Percentiles rank a stretch among this genome's conserved stretches.
phyloP scores from a whole-genome alignment of 2,329 filamentous ascomycete genomes.

The Alternaria longipes region DNA sequence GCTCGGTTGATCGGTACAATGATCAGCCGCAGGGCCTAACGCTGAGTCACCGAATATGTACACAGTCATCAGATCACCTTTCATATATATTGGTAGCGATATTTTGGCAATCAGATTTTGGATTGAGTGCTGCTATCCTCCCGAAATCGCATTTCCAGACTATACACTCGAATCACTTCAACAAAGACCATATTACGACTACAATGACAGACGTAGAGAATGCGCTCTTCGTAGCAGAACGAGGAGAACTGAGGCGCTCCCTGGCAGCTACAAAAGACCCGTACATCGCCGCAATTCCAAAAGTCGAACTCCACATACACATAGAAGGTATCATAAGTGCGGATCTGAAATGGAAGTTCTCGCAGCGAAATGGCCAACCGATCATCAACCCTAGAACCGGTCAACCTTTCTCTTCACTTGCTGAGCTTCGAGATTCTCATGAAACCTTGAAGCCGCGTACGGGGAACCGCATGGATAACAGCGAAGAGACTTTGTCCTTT shows the following conservation, averaged over 20 bases:
- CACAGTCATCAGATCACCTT: background rate
- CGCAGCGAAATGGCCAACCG: constrained; percentile 49
- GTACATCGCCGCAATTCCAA: constrained; percentile 37
- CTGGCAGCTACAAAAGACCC: constrained; percentile 13
- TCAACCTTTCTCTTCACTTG: background rate
- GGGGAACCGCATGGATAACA: constrained; percentile 22
- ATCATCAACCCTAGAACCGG: background rate
- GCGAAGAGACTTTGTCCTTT: constrained; percentile 26
- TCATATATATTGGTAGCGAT: background rate
- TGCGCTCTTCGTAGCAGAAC: constrained; percentile 13
- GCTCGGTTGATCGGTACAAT: constrained; percentile 15
- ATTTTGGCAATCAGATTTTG: background rate
- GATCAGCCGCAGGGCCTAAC: constrained; percentile 1
- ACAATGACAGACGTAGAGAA: constrained; percentile 22
- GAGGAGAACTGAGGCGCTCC: constrained; percentile 10
- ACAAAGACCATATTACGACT: background rate
- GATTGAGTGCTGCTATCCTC: background rate
- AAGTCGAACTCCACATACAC: constrained; percentile 59
- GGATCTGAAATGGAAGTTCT: constrained; percentile 54
- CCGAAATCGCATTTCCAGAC: background rate
- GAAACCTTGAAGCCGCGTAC: constrained; percentile 21
- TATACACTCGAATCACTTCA: background rate
- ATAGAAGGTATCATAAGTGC: constrained; percentile 59
- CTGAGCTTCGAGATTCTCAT: constrained; percentile 39
- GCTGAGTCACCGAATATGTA: background rate